Base-by-base conservation (phyloP, 805 yeast genomes). In the Saturnispora gosingensis region DNA sequence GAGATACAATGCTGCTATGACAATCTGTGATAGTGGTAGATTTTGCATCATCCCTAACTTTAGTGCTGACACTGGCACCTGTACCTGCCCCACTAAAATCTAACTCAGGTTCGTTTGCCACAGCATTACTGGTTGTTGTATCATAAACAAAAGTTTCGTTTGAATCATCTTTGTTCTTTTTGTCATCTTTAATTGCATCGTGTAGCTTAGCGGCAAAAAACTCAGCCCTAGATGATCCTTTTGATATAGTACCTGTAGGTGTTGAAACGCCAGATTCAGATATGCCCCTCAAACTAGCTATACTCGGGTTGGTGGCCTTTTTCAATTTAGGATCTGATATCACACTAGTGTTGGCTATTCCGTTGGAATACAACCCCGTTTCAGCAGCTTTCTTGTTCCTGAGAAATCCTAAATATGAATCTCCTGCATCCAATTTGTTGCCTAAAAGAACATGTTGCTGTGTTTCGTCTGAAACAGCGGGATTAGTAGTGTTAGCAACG, bases 81-180 rank as follows among this genome's bases (percentile, higher is more conserved):
- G 48, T 43, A 15, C 44, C 44, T 16, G 22, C 42, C 3, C 43
- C 24, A 10, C 51, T 46, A 27, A 49, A 46, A 42, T 52, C 54
- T 16, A 32, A 10, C 9, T 36, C 39, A 30, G 43, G 56, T 15
- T 53, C 56, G 15, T 20, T 45, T 2, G 32, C 15, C 15, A 46
- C 67, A 57, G 60, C 71, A 15, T 62, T 58, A 25, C 51, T 53
- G 13, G 60, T 53, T 5, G 66, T 58, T 27, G 72, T 79, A 61
- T 90, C 97, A 65, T 91, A 91, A n/a, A 91, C 97, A 73, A 93
- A 91, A 1, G 96, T 88, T 65, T 93, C 99, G 59, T 90, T 96
- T 25, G 89, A 81, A 64, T 90, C 97, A 34, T 90, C 83, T 16
- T 59, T 58, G 34, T 61, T 60, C 40, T 85, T 81, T 54, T 85